phyloP scores from a whole-genome alignment of 2,329 filamentous ascomycete genomes.

The Simplicillium sp. region DNA sequence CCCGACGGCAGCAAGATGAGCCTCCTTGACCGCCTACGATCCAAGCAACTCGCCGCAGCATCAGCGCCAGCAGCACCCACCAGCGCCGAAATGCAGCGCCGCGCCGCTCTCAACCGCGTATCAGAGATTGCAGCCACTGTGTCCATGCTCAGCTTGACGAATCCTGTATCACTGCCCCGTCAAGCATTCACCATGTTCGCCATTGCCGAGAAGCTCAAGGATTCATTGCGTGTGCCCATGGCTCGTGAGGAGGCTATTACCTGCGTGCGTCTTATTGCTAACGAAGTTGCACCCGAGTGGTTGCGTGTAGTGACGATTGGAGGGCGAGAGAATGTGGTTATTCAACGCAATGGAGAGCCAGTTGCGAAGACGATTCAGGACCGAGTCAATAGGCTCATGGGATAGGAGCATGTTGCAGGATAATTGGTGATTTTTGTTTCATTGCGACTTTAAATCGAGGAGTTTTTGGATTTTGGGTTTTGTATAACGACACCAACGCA shows the following conservation, averaged over 20 bases:
- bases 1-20: slow-evolving; percentile 46
- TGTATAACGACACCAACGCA: not conserved
- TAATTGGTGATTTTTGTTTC: not conserved
- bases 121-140: slow-evolving; percentile 61
- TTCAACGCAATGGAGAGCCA: slow-evolving; percentile 35
- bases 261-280: slow-evolving; percentile 42
- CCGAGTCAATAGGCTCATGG: slow-evolving; percentile 23
- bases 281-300: slow-evolving; percentile 49
- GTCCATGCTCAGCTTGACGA: slow-evolving; percentile 53
- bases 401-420: slow-evolving; percentile 4
- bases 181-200: slow-evolving; percentile 57
- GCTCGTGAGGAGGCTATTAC: slow-evolving; percentile 40
- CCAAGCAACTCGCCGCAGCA: slow-evolving; percentile 53
- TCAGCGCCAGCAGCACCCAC: slow-evolving; percentile 49
- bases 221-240: slow-evolving; percentile 52
- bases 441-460: not conserved
- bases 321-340: slow-evolving; percentile 46
- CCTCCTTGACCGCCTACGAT: slow-evolving; percentile 66
- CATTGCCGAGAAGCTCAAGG: slow-evolving; percentile 55
- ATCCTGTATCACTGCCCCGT: slow-evolving; percentile 36
- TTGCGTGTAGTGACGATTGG: slow-evolving; percentile 40
- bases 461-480: not conserved
- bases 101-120: slow-evolving; percentile 56
- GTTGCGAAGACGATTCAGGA: slow-evolving; percentile 25
- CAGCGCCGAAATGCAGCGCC: slow-evolving; percentile 46